Evolutionary conservation across 202 grass and related monocot species (phyloP).

Genomic region (Elaeis oleifera): DNA sequence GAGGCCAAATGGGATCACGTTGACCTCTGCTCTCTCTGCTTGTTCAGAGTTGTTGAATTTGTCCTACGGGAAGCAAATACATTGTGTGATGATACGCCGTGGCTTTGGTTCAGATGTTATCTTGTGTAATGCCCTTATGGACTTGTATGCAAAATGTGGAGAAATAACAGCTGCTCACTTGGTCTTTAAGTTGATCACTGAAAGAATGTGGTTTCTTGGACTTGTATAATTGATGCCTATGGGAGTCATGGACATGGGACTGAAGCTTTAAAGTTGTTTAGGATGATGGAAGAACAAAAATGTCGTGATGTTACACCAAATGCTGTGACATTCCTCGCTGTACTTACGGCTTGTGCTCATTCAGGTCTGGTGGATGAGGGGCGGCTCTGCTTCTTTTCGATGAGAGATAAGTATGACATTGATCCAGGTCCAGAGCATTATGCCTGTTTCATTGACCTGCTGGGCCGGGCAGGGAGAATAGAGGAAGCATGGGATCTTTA

Average conservation of each 20-base stretch:
- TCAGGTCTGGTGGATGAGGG: constrained; percentile 48
- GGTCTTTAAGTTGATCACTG: constrained; percentile 32
- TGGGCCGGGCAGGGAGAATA: constrained; percentile 38
- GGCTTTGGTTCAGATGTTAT: constrained; percentile 35
- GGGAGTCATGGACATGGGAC: constrained; percentile 27
- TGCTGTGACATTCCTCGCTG: constrained; percentile 40
- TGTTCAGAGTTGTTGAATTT: constrained; percentile 32
- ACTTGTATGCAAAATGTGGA: constrained; percentile 60
- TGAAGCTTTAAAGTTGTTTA: constrained; percentile 35
- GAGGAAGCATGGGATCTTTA: constrained; percentile 55
- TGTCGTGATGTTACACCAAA: constrained; percentile 23
- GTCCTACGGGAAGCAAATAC: constrained; percentile 27
- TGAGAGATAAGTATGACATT: constrained; percentile 39
- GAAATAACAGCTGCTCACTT: constrained; percentile 5
- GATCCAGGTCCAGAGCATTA: constrained; percentile 41
- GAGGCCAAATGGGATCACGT: constrained; percentile 21
- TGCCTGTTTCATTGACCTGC: constrained; percentile 43
- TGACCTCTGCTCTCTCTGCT: constrained; percentile 42
- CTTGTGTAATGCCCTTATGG: constrained; percentile 38
- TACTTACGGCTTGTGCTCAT: constrained; percentile 47
- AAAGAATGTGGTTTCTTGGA: constrained; percentile 43
- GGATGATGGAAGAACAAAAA: constrained; percentile 28
- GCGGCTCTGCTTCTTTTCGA: constrained; percentile 21
- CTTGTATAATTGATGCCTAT: constrained; percentile 42
- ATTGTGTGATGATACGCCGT: constrained; percentile 30